Percentiles rank a stretch among this genome's conserved stretches.
Conservation (phyloP, 75 land plant genomes). For the Selaginella moellendorffii region DNA sequence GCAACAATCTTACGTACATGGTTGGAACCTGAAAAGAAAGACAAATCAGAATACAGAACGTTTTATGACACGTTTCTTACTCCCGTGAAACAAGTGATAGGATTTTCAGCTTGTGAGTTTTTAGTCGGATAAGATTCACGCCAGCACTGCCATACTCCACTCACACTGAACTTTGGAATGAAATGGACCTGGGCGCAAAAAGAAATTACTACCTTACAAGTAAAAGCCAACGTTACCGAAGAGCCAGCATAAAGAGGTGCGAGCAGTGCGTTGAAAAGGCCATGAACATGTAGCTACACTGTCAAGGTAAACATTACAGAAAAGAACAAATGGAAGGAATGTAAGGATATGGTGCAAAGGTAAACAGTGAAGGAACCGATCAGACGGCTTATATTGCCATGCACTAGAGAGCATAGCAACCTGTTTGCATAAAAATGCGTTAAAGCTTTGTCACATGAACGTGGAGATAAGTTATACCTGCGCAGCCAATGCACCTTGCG, state of each 20-base stretch:
- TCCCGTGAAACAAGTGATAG: slow-evolving; percentile 86
- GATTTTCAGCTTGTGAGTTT: slow-evolving; percentile 34
- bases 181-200: slow-evolving; percentile 61
- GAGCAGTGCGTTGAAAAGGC: slow-evolving; percentile 86
- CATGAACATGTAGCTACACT: slow-evolving; percentile 74
- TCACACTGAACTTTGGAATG: slow-evolving; percentile 90
- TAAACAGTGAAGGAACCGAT: slow-evolving; percentile 82
- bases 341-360: slow-evolving; percentile 94
- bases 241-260: slow-evolving; percentile 93
- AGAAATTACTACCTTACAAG: no score
- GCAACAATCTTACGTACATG: slow-evolving; percentile 79
- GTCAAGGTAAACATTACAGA: slow-evolving; percentile 14
- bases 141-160: slow-evolving; percentile 94
- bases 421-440: slow-evolving; percentile 31
- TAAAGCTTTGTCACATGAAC: no score
- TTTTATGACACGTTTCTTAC: slow-evolving; percentile 30
- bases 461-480: slow-evolving; percentile 40
- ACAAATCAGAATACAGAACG: not conserved
- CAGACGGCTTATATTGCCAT: slow-evolving; percentile 67
- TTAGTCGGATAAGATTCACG: slow-evolving; percentile 66
- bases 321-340: slow-evolving; percentile 1
- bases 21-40: slow-evolving; percentile 71
- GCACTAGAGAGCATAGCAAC: slow-evolving; percentile 75
- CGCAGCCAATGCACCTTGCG: slow-evolving; percentile 60
- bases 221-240: slow-evolving; percentile 24